Conservation (phyloP, 2,329 filamentous ascomycete genomes). For the Epicoccum nigrum region DNA sequence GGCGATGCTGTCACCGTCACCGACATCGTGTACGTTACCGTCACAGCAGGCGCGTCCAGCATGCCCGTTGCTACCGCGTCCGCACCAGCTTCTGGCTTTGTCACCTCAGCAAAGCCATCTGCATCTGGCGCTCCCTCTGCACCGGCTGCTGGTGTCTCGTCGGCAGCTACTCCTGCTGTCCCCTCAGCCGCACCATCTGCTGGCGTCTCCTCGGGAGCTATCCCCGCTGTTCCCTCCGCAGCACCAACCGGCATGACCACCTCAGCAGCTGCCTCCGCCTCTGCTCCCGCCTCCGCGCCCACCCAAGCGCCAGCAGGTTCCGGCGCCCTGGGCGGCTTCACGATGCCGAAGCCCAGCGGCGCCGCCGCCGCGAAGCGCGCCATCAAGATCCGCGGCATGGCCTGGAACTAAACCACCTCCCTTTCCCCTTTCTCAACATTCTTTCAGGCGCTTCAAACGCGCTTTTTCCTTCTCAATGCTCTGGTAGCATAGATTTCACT, state of each 20-base stretch:
- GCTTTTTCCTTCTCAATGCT: too few species aligned
- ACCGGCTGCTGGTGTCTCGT: background rate
- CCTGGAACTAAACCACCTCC: background rate
- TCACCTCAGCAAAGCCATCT: background rate
- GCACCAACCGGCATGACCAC: background rate
- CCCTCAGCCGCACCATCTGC: too few species aligned
- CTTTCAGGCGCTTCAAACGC: too few species aligned
- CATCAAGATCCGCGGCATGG: constrained; percentile 35
- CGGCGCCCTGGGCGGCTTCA: constrained; percentile 9
- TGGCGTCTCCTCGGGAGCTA: background rate
- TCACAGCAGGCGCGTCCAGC: constrained; percentile 23
- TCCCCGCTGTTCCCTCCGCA: background rate
- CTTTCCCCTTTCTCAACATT: background rate
- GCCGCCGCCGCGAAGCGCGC: constrained; percentile 19
- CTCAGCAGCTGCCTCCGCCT: background rate
- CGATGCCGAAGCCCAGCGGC: background rate
- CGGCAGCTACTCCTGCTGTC: too few species aligned
- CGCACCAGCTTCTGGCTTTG: background rate
- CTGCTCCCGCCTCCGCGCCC: background rate
- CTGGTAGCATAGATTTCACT: too few species aligned
- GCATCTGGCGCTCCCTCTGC: background rate
- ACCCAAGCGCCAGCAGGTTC: background rate
- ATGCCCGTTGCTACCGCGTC: background rate
- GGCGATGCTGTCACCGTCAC: constrained; percentile 31
- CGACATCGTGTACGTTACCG: constrained; percentile 34